phyloP scores from a whole-genome alignment of 2,329 filamentous ascomycete genomes.

The Xylariaceae sp. region DNA sequence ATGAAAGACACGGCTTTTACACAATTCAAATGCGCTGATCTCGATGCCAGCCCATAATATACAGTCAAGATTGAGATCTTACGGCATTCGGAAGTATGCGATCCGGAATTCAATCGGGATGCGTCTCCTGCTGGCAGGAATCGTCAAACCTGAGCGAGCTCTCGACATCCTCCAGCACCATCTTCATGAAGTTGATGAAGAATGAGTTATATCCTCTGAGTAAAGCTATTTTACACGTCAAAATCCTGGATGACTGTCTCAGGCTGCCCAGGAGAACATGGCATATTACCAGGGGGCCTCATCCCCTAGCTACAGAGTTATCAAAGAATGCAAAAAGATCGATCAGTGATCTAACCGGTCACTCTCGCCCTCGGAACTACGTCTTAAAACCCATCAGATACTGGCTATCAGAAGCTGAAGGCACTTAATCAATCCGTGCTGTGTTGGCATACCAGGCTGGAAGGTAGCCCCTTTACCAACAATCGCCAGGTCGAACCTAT shows the following conservation, averaged over 20 bases:
- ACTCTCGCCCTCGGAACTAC: no score
- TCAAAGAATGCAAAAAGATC: no score
- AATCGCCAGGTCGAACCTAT: no score
- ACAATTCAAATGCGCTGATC: conserved; percentile 56
- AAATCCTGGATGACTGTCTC: conserved; percentile 71
- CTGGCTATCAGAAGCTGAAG: no score
- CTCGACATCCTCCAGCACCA: conserved; percentile 84
- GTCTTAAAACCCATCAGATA: no score
- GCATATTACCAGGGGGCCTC: no score
- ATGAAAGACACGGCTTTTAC: conserved; percentile 62
- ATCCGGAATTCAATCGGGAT: conserved; percentile 92
- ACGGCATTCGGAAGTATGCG: conserved; percentile 84
- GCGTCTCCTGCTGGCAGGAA: conserved; percentile 74
- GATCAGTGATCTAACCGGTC: no score
- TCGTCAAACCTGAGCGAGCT: conserved; percentile 84
- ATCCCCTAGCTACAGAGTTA: no score
- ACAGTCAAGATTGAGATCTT: conserved; percentile 71
- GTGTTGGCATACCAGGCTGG: no score
- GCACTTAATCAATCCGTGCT: no score
- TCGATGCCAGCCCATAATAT: conserved; percentile 73
- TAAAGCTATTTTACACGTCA: conserved; percentile 71
- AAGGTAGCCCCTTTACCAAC: no score
- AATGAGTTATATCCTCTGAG: conserved; percentile 79
- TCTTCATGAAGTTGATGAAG: conserved; percentile 87
- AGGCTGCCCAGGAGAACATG: conserved; percentile 60